phyloP scores from a whole-genome alignment of 2,329 filamentous ascomycete genomes.

The Xylariaceae sp. region DNA sequence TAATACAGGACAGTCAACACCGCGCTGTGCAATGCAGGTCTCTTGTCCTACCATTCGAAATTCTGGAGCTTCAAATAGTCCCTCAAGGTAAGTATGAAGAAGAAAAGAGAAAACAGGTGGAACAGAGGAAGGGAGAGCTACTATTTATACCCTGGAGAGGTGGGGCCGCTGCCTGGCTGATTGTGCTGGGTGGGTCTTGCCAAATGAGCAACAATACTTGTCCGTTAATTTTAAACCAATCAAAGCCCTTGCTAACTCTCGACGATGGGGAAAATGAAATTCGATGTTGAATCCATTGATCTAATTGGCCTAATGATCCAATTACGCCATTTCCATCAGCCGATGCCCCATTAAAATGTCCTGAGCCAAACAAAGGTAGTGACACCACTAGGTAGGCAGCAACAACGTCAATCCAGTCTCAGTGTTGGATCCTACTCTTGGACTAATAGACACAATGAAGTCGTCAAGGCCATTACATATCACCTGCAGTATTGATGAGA shows the following conservation, averaged over 20 bases:
- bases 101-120: constrained; percentile 44
- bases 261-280: constrained; percentile 3
- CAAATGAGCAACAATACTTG: not conserved
- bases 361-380: too few species aligned
- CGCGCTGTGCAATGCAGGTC: constrained; percentile 62
- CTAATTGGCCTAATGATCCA: constrained; percentile 14
- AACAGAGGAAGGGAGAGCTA: constrained; percentile 8
- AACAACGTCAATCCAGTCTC: too few species aligned
- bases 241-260: not conserved
- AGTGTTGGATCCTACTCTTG: not conserved
- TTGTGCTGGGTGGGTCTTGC: constrained; percentile 22
- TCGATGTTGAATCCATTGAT: not conserved
- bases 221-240: constrained; percentile 13
- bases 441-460: too few species aligned
- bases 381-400: too few species aligned
- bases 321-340: not conserved
- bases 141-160: constrained; percentile 31
- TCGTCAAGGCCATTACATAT: too few species aligned
- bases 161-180: constrained; percentile 25
- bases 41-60: constrained; percentile 49
- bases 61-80: constrained; percentile 53
- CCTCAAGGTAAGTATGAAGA: constrained; percentile 61
- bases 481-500: too few species aligned
- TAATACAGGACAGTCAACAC: constrained; percentile 57
- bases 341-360: too few species aligned